A percentile compares a stretch with the other conserved stretches of the same genome.
phyloP scores from a whole-genome alignment of 2,329 filamentous ascomycete genomes.

The Arthrocladium fulminans region DNA sequence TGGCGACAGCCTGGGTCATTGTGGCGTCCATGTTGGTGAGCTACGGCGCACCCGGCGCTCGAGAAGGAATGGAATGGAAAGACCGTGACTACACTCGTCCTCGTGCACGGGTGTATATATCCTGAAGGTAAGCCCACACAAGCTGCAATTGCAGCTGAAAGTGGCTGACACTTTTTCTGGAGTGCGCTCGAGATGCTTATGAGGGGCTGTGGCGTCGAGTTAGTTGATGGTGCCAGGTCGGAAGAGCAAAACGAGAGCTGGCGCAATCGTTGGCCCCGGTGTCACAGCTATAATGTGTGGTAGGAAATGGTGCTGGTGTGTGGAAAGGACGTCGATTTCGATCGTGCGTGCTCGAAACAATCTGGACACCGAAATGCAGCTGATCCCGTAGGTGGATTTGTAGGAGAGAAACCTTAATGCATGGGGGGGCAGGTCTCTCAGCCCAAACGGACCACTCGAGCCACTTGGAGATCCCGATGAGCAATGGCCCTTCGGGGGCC shows the following conservation, averaged over 20 bases:
- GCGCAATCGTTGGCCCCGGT: neutral
- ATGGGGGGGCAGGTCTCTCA: too few relatives aligned
- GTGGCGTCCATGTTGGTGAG: slow-evolving; percentile 32
- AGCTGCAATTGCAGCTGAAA: too few relatives aligned
- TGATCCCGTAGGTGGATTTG: neutral
- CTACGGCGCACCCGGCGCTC: slow-evolving; percentile 18
- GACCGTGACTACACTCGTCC: neutral
- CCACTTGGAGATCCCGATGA: neutral
- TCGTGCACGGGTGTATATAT: neutral
- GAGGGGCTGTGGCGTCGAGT: neutral
- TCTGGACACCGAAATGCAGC: slow-evolving; percentile 7
- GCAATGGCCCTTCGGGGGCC: neutral
- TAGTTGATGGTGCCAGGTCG: too few relatives aligned
- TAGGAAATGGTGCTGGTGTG: neutral
- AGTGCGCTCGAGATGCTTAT: neutral
- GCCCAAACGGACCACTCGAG: neutral
- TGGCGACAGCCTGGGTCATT: slow-evolving; percentile 78
- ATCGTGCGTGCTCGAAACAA: neutral
- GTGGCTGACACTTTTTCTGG: neutral
- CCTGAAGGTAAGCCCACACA: too few relatives aligned
- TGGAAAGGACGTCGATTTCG: neutral
- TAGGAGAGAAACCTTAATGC: neutral
- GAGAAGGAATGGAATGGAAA: neutral
- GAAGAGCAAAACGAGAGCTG: neutral
- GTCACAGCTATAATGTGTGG: neutral